A percentile compares a stretch with the other conserved stretches of the same genome.
Evolutionary conservation across 495 filamentous ascomycete genomes (phyloP).

Genomic region (Friedmanniomyces simplex): DNA sequence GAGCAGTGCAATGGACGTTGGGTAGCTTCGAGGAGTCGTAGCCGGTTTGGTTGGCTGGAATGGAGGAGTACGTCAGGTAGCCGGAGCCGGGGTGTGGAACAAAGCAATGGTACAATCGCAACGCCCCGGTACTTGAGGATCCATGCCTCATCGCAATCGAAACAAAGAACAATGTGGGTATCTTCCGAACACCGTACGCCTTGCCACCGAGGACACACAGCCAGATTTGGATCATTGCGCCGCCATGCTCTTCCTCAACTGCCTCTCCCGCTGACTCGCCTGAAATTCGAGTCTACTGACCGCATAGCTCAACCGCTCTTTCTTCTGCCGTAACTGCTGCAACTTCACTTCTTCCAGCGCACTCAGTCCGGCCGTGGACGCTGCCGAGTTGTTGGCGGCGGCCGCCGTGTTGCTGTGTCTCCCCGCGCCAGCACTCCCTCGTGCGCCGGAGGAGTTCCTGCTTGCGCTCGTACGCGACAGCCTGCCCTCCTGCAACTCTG

Average conservation of each 20-base stretch:
- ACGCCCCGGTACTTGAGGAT: no score
- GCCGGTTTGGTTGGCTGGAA: no score
- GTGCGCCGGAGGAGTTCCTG: conserved; percentile 1
- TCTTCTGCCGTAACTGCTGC: conserved; percentile 59
- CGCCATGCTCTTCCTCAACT: conserved; percentile 73
- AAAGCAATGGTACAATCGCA: no score
- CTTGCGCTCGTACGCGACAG: conserved; percentile 34
- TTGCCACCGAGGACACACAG: background rate
- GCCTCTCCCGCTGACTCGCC: conserved; percentile 51
- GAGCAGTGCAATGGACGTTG: no score
- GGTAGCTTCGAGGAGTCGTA: no score
- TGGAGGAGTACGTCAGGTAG: no score
- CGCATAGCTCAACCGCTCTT: conserved; percentile 66
- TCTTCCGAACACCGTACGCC: background rate
- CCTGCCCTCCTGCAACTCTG: conserved; percentile 60
- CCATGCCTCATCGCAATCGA: no score
- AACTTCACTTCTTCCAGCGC: conserved; percentile 45
- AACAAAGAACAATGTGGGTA: background rate
- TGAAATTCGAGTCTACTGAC: conserved; percentile 64
- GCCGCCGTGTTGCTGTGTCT: conserved; percentile 12
- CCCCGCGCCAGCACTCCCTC: conserved; percentile 13
- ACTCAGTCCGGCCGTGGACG: conserved; percentile 21
- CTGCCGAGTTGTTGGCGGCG: conserved; percentile 22
- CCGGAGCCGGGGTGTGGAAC: no score
- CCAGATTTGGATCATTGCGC: no score